Evolutionary conservation across 108 stramenopile genomes (phyloP).

Genomic region (Chaetoceros tenuissimus): DNA sequence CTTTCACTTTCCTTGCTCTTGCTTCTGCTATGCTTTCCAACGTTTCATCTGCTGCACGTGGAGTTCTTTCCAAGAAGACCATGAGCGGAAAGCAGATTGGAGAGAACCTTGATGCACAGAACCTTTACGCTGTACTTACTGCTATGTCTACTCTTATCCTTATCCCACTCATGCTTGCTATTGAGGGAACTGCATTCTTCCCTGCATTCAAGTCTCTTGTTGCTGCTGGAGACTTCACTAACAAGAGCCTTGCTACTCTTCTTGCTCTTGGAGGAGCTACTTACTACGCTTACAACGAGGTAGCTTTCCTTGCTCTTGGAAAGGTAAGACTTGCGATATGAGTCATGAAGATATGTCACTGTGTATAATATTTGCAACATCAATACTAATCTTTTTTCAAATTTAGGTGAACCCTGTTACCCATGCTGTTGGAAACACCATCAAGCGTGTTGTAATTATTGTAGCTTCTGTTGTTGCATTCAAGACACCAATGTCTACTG

Average conservation of each 20-base stretch:
- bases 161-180: slow-evolving; percentile 80
- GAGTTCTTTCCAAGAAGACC: slow-evolving; percentile 92
- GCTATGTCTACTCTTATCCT: slow-evolving; percentile 87
- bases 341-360: neutral
- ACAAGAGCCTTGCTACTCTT: slow-evolving; percentile 43
- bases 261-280: slow-evolving; percentile 51
- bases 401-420: slow-evolving; percentile 83
- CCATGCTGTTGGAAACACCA: slow-evolving; percentile 98
- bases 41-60: slow-evolving; percentile 91
- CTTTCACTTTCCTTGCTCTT: slow-evolving; percentile 92
- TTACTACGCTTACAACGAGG: slow-evolving; percentile 99
- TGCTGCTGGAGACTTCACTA: slow-evolving; percentile 65
- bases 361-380: neutral
- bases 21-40: slow-evolving; percentile 96
- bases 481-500: slow-evolving; percentile 94
- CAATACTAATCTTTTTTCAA: neutral
- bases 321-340: slow-evolving; percentile 28
- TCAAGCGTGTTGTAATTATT: slow-evolving; percentile 98
- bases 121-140: slow-evolving; percentile 95
- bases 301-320: slow-evolving; percentile 94
- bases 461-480: slow-evolving; percentile 93
- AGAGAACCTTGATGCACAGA: slow-evolving; percentile 95
- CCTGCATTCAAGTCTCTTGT: slow-evolving; percentile 71
- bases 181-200: slow-evolving; percentile 88
- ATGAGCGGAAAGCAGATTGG: slow-evolving; percentile 92